These are phyloP conservation scores for Fusarium verrucosum DNA, from an alignment of 2,329 filamentous ascomycete genomes.

Conservation along the genomic window DNA sequence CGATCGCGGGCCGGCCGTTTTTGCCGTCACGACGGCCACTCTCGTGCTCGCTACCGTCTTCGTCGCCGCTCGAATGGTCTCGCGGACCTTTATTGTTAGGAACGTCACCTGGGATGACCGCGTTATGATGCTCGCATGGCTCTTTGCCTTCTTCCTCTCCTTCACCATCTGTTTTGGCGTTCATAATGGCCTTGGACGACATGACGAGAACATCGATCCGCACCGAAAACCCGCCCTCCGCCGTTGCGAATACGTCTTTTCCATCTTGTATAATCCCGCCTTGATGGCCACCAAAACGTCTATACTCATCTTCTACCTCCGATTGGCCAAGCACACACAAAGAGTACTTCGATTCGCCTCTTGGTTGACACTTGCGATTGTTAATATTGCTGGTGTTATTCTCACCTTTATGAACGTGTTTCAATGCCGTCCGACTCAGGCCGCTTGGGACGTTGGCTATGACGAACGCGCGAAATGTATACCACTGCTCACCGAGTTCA, in stretches of 20 bases:
- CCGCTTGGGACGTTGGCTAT: constrained; percentile 66
- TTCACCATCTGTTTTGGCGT: constrained; percentile 73
- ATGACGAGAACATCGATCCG: constrained; percentile 67
- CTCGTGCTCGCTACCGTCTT: constrained; percentile 77
- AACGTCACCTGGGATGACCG: constrained; percentile 80
- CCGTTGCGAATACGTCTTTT: constrained; percentile 70
- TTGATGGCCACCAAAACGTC: constrained; percentile 93
- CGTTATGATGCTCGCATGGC: constrained; percentile 82
- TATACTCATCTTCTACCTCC: constrained; percentile 90
- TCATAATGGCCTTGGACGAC: constrained; percentile 71
- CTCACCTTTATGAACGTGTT: constrained; percentile 89
- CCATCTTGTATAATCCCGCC: constrained; percentile 79
- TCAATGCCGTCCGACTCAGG: constrained; percentile 80
- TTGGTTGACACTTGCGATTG: constrained; percentile 78
- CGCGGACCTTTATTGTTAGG: constrained; percentile 76
- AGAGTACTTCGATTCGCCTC: constrained; percentile 82
- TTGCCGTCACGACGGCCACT: constrained; percentile 75
- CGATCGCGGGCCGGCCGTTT: constrained; percentile 68
- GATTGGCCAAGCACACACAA: constrained; percentile 80
- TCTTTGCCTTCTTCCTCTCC: constrained; percentile 72
- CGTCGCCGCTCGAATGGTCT: constrained; percentile 77
- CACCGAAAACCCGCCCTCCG: constrained; percentile 63
- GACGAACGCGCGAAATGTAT: constrained; percentile 57
- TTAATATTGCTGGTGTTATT: constrained; percentile 80
- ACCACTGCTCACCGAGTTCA: constrained; percentile 69